Evolutionary conservation across 2,329 filamentous ascomycete species (phyloP).

Genomic region (Colletotrichum higginsianum): DNA sequence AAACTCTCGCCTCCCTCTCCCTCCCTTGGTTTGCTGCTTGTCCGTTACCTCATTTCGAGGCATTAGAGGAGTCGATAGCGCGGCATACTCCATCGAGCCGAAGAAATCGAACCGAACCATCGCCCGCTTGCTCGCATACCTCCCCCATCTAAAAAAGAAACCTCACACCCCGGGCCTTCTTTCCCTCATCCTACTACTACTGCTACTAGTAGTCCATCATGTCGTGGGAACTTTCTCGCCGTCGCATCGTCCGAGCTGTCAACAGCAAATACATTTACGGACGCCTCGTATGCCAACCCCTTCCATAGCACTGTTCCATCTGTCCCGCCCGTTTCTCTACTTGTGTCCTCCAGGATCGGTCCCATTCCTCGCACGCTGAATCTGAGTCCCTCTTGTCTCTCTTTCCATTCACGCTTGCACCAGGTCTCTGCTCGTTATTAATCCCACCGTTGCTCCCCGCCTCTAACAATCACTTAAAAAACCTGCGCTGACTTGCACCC

Average conservation of each 20-base stretch:
- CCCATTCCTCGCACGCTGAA: conserved; percentile 18
- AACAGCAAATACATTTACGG: conserved; percentile 83
- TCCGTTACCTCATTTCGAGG: conserved; percentile 35
- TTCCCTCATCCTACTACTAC: conserved; percentile 37
- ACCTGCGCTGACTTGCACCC: conserved; percentile 25
- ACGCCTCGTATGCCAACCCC: conserved; percentile 72
- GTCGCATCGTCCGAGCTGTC: conserved; percentile 75
- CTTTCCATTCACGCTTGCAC: background rate
- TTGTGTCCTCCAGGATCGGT: conserved; percentile 2
- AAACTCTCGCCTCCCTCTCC: conserved; percentile 10
- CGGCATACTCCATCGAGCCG: conserved; percentile 16
- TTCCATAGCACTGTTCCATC: conserved; percentile 21
- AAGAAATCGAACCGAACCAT: conserved; percentile 20
- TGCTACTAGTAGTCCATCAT: conserved; percentile 53
- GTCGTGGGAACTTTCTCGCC: conserved; percentile 71
- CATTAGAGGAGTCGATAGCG: conserved; percentile 16
- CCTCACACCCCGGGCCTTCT: conserved; percentile 37
- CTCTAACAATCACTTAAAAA: background rate
- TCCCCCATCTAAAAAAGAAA: background rate
- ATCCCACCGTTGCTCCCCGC: background rate
- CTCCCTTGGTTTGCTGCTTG: background rate
- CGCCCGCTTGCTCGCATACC: conserved; percentile 8
- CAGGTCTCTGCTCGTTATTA: background rate
- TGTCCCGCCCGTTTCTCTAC: conserved; percentile 1
- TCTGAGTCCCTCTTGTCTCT: conserved; percentile 25